Evolutionary conservation across 2,329 filamentous ascomycete species (phyloP), one percentile per base, ranked within the genome.

Genomic region (Aaosphaeria pasadenensis): DNA sequence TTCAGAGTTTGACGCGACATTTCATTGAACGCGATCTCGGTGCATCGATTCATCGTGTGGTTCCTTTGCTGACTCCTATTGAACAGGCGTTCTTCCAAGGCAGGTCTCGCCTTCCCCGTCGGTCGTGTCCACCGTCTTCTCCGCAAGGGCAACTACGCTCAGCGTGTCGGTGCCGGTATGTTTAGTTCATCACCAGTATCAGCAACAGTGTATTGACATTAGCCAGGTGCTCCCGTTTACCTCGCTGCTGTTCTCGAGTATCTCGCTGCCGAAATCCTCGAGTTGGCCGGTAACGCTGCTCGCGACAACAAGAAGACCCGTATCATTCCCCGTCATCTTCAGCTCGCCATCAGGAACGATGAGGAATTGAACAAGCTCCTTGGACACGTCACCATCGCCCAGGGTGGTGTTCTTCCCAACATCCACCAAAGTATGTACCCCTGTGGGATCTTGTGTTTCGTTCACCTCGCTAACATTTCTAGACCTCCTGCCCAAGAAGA

Each of bases 291-390:
- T 67, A 99, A 99, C 77, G 94, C 94, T 68, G 94, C 94, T 57
- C 92, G 94, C 67, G 94, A 99, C 81, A 96, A 97, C 87, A 99
- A 99, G 89, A 97, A 97, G 88, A 99, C 92, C 59, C 91, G 94
- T 88, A 99, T 99, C 80, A 99, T 97, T 54, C 94, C 94, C 59
- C 91, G 94, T 77, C 94, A 99, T 78, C 85, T 99, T 42, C 94
- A 99, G 82, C 90, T 99, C 65, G 94, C 94, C 77, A 99, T 99
- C 81, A 87, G 94, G 71, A 96, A 96, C 80, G 92, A 97, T 76
- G 92, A 97, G 84, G 94, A 99, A 79, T 77, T 97, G 88, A 96
- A 97, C 88, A 97, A 96, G 85, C 87, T 95, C 55, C 83, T 96
- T 58, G 91, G 91, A 50, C 90, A 95, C 74, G 91, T 96, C 77